phyloP scores from a whole-genome alignment of 1,284 basidiomycete species.

The Cryptococcus sp. region DNA sequence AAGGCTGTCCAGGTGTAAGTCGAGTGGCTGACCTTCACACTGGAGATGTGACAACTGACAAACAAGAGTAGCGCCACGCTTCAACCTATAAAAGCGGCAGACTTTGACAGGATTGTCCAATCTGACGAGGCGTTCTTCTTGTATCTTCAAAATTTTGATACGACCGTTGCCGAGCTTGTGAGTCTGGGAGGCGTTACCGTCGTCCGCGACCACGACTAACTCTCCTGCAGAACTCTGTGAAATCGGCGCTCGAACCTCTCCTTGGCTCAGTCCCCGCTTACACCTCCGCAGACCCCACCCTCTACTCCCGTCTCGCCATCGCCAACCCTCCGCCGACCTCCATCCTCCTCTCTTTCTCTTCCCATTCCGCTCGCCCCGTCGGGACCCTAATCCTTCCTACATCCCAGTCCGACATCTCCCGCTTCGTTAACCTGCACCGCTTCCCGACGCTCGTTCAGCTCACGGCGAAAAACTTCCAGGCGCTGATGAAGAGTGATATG shows the following conservation, averaged over 20 bases:
- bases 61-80: slow-evolving; percentile 51
- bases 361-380: slow-evolving; percentile 50
- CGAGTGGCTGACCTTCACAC: not conserved
- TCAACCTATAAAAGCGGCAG: slow-evolving; percentile 52
- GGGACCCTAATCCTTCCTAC: slow-evolving; percentile 40
- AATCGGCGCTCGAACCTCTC: slow-evolving; percentile 57
- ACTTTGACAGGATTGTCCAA: slow-evolving; percentile 56
- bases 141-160: slow-evolving; percentile 60
- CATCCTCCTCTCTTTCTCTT: slow-evolving; percentile 71
- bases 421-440: slow-evolving; percentile 65
- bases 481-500: slow-evolving; percentile 70
- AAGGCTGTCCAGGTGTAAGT: slow-evolving; percentile 65
- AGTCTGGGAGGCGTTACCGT: slow-evolving; percentile 14
- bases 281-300: slow-evolving; percentile 51
- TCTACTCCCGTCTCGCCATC: slow-evolving; percentile 56
- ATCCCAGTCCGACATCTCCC: slow-evolving; percentile 25
- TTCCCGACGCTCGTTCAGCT: slow-evolving; percentile 69
- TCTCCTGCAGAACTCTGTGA: slow-evolving; percentile 52
- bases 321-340: slow-evolving; percentile 55
- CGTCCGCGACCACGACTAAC: not conserved
- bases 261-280: slow-evolving; percentile 69
- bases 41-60: slow-evolving; percentile 1
- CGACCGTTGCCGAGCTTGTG: slow-evolving; percentile 46
- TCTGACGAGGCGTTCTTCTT: slow-evolving; percentile 69
- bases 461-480: slow-evolving; percentile 68